phyloP scores from a whole-genome alignment of 2,329 filamentous ascomycete genomes.

The Verticillium alfalfae region DNA sequence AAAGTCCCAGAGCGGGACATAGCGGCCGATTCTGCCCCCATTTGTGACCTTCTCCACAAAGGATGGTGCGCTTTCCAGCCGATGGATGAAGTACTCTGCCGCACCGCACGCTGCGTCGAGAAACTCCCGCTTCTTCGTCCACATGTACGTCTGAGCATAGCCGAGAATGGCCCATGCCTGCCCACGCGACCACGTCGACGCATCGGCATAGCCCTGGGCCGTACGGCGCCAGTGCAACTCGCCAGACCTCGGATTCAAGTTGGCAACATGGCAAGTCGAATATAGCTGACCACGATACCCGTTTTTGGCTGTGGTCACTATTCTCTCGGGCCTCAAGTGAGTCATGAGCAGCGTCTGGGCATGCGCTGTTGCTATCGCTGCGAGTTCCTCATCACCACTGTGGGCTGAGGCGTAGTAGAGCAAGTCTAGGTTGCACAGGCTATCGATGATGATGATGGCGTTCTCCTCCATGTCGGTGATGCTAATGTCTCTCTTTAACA shows the following conservation, averaged over 20 bases:
- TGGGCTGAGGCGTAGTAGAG: conserved; percentile 28
- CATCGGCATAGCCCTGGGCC: conserved; percentile 36
- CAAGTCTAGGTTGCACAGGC: conserved; percentile 32
- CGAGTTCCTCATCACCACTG: conserved; percentile 19
- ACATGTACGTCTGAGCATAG: conserved; percentile 40
- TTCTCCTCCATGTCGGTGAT: conserved; percentile 21
- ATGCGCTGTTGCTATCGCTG: conserved; percentile 29
- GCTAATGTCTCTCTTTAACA: conserved; percentile 19
- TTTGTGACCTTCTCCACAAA: conserved; percentile 16
- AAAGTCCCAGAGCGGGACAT: conserved; percentile 32
- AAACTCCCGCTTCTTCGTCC: conserved; percentile 35
- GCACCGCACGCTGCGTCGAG: conserved; percentile 34
- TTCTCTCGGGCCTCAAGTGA: conserved; percentile 28
- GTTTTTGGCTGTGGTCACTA: not conserved
- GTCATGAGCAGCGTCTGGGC: conserved; percentile 29
- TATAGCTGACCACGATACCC: conserved; percentile 18
- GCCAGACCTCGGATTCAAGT: conserved; percentile 35
- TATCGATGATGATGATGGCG: conserved; percentile 34
- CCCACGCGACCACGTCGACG: conserved; percentile 42
- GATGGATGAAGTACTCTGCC: conserved; percentile 39
- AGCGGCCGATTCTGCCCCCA: conserved; percentile 15
- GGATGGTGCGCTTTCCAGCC: conserved; percentile 22
- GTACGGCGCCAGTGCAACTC: conserved; percentile 31
- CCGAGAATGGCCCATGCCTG: conserved; percentile 45
- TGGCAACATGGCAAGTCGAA: conserved; percentile 36